Evolutionary conservation across 345 rosid genomes (phyloP).

Genomic region (Aquilaria malaccensis): DNA sequence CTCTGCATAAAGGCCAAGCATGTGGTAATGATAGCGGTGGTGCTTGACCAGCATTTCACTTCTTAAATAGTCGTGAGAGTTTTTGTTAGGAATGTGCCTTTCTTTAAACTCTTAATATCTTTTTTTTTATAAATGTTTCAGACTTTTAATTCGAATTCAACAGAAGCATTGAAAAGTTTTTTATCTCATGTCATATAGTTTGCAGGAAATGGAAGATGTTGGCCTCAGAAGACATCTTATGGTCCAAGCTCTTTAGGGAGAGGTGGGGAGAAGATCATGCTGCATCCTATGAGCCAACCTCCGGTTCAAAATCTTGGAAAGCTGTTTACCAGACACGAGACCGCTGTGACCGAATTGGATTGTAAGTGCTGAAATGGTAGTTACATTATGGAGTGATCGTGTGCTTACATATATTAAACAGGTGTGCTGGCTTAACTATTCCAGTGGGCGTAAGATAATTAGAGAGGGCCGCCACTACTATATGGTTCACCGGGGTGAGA

Average conservation of each 20-base stretch:
- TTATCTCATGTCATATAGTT: constrained; percentile 23
- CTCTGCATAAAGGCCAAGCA: too few relatives aligned
- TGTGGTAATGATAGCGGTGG: too few relatives aligned
- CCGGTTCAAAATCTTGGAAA: constrained; percentile 47
- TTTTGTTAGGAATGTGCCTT: too few relatives aligned
- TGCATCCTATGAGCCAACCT: constrained; percentile 33
- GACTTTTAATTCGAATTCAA: too few relatives aligned
- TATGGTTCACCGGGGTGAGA: constrained; percentile 49
- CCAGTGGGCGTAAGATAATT: constrained; percentile 53
- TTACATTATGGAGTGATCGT: neutral
- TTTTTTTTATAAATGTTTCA: too few relatives aligned
- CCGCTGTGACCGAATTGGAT: constrained; percentile 51
- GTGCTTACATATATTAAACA: neutral
- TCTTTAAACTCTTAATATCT: too few relatives aligned
- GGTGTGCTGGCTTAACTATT: neutral
- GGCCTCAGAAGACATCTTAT: constrained; percentile 35
- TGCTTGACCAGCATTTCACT: too few relatives aligned
- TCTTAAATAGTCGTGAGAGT: too few relatives aligned
- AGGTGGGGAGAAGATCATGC: constrained; percentile 55
- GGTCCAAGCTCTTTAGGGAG: constrained; percentile 42
- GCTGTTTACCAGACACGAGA: constrained; percentile 46
- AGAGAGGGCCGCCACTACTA: constrained; percentile 47
- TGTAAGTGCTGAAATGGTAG: constrained; percentile 24
- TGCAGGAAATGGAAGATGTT: constrained; percentile 52
- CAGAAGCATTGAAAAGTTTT: too few relatives aligned